Base-by-base conservation (phyloP, 768 basidiomycete species). In the Plicaturopsis crispa region DNA sequence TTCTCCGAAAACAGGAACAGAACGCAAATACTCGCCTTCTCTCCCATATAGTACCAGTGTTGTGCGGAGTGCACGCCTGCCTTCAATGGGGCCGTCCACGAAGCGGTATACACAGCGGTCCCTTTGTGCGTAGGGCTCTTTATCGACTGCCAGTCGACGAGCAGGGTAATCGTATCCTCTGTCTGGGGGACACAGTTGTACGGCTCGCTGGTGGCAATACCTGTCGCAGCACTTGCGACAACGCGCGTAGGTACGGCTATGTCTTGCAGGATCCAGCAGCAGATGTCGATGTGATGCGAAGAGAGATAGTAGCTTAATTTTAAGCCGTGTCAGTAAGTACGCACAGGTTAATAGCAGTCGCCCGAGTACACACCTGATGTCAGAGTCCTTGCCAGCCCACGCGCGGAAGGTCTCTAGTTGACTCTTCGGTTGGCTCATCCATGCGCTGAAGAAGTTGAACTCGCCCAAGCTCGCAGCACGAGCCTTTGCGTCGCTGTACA, bases 351-450 rank as follows among this genome's bases (percentile, higher is more conserved):
- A n/a, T n/a, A n/a, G n/a, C n/a, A n/a, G 24, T 12, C 31, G 11
- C 23, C 36, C 31, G 35, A 21, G 16, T 7, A 26, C 49, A 46
- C 37, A 75, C 82, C 84, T 89, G 63, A 94, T 92, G 49, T 94
- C 91, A 23, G 86, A 88, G 57, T 92, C 88, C 61, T 83, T 89
- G 24, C 91, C 92, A 18, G 91, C 92, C 92, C 92, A 96, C 5
- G 86, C 85, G 40, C 80, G 79, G 77, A 94, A 96, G 0, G 92
- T 94, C 60, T 91, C 87, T 19, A 96, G 72, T 60, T 96, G 92
- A 51, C 77, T 81, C 64, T 96, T 96, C 31, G 92, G 92, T 59
- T 94, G 92, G 53, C 86, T 90, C 92, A 96, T 96, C 89, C 92
- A 94, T 24, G 90, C 87, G 48, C 69, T 87, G 76, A 91, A 94